Evolutionary conservation across 306 rosid species (phyloP).

Genomic region (Hippophae rhamnoides): DNA sequence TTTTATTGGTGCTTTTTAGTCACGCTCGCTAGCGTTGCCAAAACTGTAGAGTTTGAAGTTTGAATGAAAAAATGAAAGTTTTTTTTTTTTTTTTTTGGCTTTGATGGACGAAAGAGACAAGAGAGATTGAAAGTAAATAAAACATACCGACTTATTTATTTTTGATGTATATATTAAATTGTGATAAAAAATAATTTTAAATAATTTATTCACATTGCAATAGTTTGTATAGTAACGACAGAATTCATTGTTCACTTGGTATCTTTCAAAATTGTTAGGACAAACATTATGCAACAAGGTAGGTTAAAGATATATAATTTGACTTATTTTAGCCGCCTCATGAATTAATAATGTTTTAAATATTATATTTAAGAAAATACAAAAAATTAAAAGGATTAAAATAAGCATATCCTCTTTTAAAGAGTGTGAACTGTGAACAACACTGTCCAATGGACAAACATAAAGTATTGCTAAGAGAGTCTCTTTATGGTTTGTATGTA

Average conservation of each 20-base stretch:
- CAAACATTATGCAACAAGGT: background rate
- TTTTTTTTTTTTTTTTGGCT: too few species aligned
- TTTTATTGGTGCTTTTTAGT: background rate
- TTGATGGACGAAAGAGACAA: too few species aligned
- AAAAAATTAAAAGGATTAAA: background rate
- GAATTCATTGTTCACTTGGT: conserved; percentile 2
- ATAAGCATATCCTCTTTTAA: background rate
- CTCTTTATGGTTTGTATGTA: background rate
- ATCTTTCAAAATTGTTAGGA: background rate
- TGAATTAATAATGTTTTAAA: background rate
- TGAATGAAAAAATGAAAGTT: background rate
- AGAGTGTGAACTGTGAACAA: background rate
- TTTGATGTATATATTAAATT: too few species aligned
- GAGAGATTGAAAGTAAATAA: too few species aligned
- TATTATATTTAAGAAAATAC: background rate
- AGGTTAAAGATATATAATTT: conserved; percentile 1
- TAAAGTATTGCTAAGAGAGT: background rate
- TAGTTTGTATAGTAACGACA: too few species aligned
- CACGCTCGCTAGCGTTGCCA: background rate
- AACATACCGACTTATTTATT: too few species aligned
- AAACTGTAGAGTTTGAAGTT: background rate
- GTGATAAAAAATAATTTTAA: too few species aligned
- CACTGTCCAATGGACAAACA: background rate
- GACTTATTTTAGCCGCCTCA: conserved; percentile 7
- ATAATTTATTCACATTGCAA: too few species aligned